Base-by-base conservation (phyloP, 768 basidiomycete genomes). In the Daedalea quercina region DNA sequence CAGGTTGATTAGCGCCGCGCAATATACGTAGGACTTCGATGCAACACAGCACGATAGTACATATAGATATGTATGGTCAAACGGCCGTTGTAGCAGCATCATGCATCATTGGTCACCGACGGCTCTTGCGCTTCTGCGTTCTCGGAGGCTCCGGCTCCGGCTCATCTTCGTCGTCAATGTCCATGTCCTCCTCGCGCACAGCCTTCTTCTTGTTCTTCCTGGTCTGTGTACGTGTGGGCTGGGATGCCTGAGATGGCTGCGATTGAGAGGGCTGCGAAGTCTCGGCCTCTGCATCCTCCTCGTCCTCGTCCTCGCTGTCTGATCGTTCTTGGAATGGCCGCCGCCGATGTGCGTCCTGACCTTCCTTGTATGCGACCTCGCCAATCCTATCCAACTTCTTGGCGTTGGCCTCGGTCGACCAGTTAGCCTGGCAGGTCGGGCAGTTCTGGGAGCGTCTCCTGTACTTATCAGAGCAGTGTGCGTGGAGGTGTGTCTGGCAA, bases 401-500 rank as follows among this genome's bases (percentile, higher is more conserved):
- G n/a, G 69, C 72, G 22, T 70, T 70, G 4, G 67, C 65, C n/a
- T 77, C 73, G 22, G 65, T 63, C 3, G 84, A 78, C 90, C 89
- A 94, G 45, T 78, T 75, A 35, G 57, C 65, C 2, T 56, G 63
- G 67, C 86, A 91, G 7, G 73, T 59, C 4, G 87, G 80, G 56
- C 89, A 91, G 13, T 63, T 66, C 22, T 57, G 57, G 35, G 70
- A 68, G 26, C 70, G 69, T 35, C 72, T 68, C 28, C 76, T 75
- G 62, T 76, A 83, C 48, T 63, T 76, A 33, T 63, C 67, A 65
- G 81, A 85, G 58, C 89, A 90, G 52, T 84, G 80, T 42, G 66
- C 66, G 62, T 90, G 90, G 65, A 90, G 65, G 25, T 76, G 76
- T 12, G 73, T 70, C 61, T 80, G 74, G 73, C 90, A 93, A 49